Base-by-base conservation (phyloP, 257 asterid species). In the Euphrasia confusa region DNA sequence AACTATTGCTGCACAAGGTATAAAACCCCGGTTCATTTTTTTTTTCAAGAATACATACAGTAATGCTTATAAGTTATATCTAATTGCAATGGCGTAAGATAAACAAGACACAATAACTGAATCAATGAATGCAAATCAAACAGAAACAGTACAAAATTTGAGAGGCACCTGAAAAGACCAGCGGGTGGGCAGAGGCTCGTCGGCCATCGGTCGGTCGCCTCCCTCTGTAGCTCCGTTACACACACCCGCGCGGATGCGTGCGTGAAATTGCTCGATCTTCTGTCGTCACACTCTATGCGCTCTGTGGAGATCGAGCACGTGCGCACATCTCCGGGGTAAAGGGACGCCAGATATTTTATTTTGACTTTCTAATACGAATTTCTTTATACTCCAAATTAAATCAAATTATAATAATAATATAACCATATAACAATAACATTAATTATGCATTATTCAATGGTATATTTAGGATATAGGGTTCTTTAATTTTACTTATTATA, bases 131-230 rank as follows among this genome's bases (percentile, higher is more conserved):
- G 24, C 24, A 4, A 30, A 30, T 30, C 52, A 13, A 70, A 44
- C 18, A 66, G 7, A 40, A 13, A 60, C 11, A 17, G 13, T 8
- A 17, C 8, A 9, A 7, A 59, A 55, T 40, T 8, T 26, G 9
- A 54, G 47, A 67, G 60, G 54, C 61, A 86, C 98, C 94, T 79
- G 87, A 74, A 91, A 88, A 18, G 96, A 82, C 98, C 94, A 91
- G 74, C 98, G 98, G 61, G 98, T 88, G 55, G 82, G 85, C 76
- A 86, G 28, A 74, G 98, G 95, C 54, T 88, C 95, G 70, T 80
- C 96, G 11, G 91, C 90, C 98, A 86, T 85, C 65, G 18, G 64
- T 85, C 65, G 17, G 64, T 48, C 67, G 44, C 33, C 71, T 57
- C 47, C 47, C 54, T 54, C 27, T 32, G 54, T 37, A 64, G 69